Base-by-base conservation (phyloP, 768 basidiomycete genomes). In the Auricularia auricula-judae region DNA sequence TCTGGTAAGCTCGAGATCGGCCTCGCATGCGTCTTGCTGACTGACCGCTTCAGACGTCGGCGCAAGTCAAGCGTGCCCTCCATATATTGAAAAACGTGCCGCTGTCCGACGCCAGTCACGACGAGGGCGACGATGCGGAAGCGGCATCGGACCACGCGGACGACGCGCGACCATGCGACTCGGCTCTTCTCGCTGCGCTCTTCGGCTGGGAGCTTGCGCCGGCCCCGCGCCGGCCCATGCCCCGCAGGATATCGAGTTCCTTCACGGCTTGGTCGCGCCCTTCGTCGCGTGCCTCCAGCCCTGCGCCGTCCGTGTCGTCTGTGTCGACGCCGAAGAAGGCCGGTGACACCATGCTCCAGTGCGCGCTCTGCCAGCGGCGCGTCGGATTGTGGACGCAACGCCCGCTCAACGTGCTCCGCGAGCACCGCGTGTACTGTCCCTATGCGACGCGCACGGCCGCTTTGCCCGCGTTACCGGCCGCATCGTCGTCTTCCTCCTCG, bases 371-470 rank as follows among this genome's bases (percentile, higher is more conserved):
- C 70, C 88, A 88, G 69, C 81, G 90, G n/a, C 82, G 89, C 21
- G 79, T 91, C 53, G 90, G 90, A 3, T 75, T 92, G 43, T 91
- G 90, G 90, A 82, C 84, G 1, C 69, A 70, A 51, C 76, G 89
- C 62, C 82, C 82, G 23, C 84, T 93, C 63, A 90, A 93, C 71
- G 70, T 92, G 43, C 73, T 91, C 59, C 87, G 85, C 69, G 91
- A 93, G 73, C 91, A 93, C 71, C 82, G 91, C 34, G 87, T 88
- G 2, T 91, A 89, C 68, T 93, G 91, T 68, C 91, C 91, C n/a
- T 93, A 91, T 66, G 82, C 89, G 21, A 64, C 64, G 51, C 68
- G 66, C 53, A 66, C 69, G 2, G 71, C 71, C 5, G 47, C 65
- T 3, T 36, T 71, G 7, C 65, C 71, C 14, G 21, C 29, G 8